Evolutionary conservation across 2,329 filamentous ascomycete species (phyloP).

Genomic region (Plectosphaerella plurivora): DNA sequence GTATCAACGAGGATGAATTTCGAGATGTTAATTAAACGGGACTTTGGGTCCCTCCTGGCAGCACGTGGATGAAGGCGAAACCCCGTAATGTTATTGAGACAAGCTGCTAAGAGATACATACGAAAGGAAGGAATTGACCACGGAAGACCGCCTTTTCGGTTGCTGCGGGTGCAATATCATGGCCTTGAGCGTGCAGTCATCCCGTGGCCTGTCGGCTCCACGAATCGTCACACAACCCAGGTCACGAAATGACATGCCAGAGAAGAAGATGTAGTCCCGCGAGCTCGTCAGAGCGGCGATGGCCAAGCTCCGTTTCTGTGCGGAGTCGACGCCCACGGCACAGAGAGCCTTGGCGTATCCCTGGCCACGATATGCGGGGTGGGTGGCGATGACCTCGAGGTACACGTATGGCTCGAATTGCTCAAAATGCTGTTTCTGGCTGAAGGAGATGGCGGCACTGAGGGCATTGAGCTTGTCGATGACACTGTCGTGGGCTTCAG

Average conservation of each 20-base stretch:
- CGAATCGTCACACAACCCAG: background rate
- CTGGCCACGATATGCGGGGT: background rate
- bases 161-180: background rate
- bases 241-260: background rate
- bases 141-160: background rate
- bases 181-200: background rate
- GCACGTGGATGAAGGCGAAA: no score
- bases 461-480: background rate
- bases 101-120: no score
- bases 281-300: background rate
- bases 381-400: background rate
- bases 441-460: background rate
- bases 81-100: no score
- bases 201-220: background rate
- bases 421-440: background rate
- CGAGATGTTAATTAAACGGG: no score
- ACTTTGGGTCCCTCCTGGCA: no score
- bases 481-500: background rate
- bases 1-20: no score
- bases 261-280: conserved; percentile 1
- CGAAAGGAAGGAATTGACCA: no score
- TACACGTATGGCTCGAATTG: background rate
- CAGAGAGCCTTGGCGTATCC: background rate
- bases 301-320: background rate
- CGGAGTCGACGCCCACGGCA: background rate